Conservation (phyloP, 78 protist genomes). For the Cyanophora paradoxa region DNA sequence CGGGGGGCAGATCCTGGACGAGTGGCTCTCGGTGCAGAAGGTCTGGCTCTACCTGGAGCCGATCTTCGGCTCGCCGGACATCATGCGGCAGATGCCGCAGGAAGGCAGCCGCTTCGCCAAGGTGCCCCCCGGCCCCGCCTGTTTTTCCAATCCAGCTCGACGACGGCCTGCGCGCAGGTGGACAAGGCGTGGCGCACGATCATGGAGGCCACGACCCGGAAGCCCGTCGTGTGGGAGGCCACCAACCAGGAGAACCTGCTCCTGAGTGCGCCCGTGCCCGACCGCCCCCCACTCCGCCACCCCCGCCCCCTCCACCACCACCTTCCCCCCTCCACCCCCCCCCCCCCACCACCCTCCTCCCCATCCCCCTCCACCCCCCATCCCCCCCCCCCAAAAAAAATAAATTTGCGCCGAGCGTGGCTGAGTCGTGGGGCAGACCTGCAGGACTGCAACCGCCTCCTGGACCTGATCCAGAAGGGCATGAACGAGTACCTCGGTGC, state of each 20-base stretch:
- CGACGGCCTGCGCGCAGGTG: too few relatives aligned
- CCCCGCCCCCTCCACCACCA: background rate
- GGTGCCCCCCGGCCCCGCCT: too few relatives aligned
- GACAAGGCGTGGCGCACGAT: conserved; percentile 23
- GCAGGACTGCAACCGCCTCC: background rate
- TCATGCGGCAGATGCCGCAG: conserved; percentile 28
- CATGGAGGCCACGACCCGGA: background rate
- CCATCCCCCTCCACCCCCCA: too few relatives aligned
- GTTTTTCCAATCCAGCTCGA: too few relatives aligned
- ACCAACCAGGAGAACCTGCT: background rate
- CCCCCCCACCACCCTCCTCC: too few relatives aligned
- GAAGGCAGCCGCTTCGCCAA: conserved; percentile 23
- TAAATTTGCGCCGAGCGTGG: background rate
- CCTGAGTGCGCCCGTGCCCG: too few relatives aligned
- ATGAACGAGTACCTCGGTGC: conserved; percentile 53
- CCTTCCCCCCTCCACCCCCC: too few relatives aligned
- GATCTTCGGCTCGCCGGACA: conserved; percentile 31
- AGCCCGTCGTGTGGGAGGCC: conserved; percentile 11
- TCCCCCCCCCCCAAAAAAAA: too few relatives aligned
- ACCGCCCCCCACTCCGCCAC: too few relatives aligned
- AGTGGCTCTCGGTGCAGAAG: conserved; percentile 27
- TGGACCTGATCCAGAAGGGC: conserved; percentile 45
- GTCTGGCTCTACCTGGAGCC: conserved; percentile 46
- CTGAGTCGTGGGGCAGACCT: background rate
- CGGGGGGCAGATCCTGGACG: background rate